Evolutionary conservation across 2,329 filamentous ascomycete genomes (phyloP), one percentile per base, ranked within the genome.

Genomic region (Aspergillus sp.): DNA sequence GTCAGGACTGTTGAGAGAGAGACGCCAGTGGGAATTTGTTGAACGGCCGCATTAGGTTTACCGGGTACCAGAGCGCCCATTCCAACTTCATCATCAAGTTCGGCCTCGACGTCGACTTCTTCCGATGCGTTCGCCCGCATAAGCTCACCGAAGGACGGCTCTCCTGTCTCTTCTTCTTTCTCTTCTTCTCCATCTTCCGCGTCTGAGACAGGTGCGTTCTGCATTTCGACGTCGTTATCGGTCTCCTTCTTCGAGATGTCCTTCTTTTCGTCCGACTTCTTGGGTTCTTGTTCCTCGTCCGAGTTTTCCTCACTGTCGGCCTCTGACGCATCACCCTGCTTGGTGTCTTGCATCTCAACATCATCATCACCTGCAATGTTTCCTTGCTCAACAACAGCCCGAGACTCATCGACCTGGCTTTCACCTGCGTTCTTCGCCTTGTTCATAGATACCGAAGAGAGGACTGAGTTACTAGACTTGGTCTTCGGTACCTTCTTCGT

Each of bases 1-100:
- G 90, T 84, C 50, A 98, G 83, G n/a, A 96, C 89, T 4, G 89
- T 95, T 43, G 87, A 86, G 44, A 98, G 81, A 5, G 91, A 95
- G 50, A 88, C 83, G 50, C 86, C 84, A 10, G 83, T 84, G 10
- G 85, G 86, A 17, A 82, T 65, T 48, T 78, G 76, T 52, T 85
- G 73, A 47, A 72, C 66, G 7, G 73, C 62, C 33, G 69, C 65
- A 15, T 72, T 63, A 43, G 74, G 69, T 35, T 76, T 66, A 33
- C 72, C 68, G 53, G 65, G 73, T 49, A 70, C 74, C 55, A 69
- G 71, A 25, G 72, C 66, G 46, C 71, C 69, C 66, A 73, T 49
- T 60, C 65, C 61, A 46, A 68, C 58, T 39, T 68, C 62, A 35
- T 66, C 65, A 60, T 66, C 78, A 69, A 60, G 81, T 74, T 61